Conservation (phyloP, 176 grass and related monocot genomes). For the Carex cristatella region DNA sequence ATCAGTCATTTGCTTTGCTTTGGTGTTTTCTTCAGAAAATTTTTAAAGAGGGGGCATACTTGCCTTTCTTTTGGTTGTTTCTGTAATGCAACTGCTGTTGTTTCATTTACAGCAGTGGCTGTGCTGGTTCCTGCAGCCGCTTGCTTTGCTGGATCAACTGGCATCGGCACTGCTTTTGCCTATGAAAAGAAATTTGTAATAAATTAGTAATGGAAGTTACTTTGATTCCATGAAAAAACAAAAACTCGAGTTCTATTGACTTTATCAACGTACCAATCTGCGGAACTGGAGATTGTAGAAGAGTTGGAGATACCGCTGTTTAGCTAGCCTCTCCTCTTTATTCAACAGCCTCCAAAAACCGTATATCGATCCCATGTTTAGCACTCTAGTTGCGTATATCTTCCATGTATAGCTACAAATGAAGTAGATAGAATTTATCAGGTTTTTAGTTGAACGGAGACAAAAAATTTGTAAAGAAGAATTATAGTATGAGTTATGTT, state of each 20-base stretch:
- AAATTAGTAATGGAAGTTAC: not conserved
- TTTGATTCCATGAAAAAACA: not conserved
- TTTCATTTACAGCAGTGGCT: not conserved
- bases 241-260: not conserved
- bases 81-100: not conserved
- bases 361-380: constrained; percentile 83
- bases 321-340: constrained; percentile 57
- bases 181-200: not conserved
- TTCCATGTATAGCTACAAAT: constrained; percentile 90
- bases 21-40: constrained; percentile 44
- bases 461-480: not conserved
- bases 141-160: constrained; percentile 19
- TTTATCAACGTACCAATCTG: constrained; percentile 47
- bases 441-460: not conserved
- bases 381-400: constrained; percentile 75
- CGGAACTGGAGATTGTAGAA: constrained; percentile 83
- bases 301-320: constrained; percentile 66
- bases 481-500: not conserved
- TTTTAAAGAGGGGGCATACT: constrained; percentile 45
- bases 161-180: constrained; percentile 40
- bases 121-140: not conserved
- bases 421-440: not conserved
- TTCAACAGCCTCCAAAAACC: constrained; percentile 83
- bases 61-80: constrained; percentile 41
- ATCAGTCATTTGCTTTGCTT: constrained; percentile 40